phyloP scores from a whole-genome alignment of 2,329 filamentous ascomycete species.

The Aureobasidium sp. region DNA sequence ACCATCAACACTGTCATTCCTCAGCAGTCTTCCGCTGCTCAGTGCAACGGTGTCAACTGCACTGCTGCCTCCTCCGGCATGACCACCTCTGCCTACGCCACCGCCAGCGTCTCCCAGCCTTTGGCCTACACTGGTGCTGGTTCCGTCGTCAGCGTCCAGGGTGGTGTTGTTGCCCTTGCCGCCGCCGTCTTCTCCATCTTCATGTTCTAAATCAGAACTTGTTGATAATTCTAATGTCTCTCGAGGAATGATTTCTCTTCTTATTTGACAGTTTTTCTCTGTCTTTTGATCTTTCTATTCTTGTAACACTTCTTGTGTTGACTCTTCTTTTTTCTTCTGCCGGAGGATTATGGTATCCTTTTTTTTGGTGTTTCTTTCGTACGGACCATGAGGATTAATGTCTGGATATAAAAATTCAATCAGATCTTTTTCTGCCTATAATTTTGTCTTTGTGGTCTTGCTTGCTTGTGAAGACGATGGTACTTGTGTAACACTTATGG shows the following conservation, averaged over 20 bases:
- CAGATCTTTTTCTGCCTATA: not conserved
- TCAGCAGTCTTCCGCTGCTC: not conserved
- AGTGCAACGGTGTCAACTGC: not conserved
- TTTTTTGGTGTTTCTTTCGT: not conserved
- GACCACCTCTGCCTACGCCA: not conserved
- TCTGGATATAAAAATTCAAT: not conserved
- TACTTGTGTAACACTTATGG: too few relatives aligned
- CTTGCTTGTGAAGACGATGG: not conserved
- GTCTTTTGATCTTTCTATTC: not conserved
- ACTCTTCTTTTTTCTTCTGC: not conserved
- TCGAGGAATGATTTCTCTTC: not conserved
- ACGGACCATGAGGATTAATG: not conserved
- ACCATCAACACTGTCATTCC: slow-evolving; percentile 1
- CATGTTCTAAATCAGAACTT: not conserved
- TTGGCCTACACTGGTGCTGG: slow-evolving; percentile 6
- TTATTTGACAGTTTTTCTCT: not conserved
- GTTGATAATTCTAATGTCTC: not conserved
- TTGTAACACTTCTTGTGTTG: not conserved
- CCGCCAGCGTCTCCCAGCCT: not conserved
- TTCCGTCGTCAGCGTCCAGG: slow-evolving; percentile 6
- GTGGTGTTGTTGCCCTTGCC: not conserved
- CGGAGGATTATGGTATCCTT: not conserved
- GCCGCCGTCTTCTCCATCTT: not conserved
- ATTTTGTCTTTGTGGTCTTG: too few relatives aligned
- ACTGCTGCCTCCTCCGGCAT: not conserved